Evolutionary conservation across 2,329 filamentous ascomycete species (phyloP), one percentile per base, ranked within the genome.

Genomic region (Diaporthe destruens): DNA sequence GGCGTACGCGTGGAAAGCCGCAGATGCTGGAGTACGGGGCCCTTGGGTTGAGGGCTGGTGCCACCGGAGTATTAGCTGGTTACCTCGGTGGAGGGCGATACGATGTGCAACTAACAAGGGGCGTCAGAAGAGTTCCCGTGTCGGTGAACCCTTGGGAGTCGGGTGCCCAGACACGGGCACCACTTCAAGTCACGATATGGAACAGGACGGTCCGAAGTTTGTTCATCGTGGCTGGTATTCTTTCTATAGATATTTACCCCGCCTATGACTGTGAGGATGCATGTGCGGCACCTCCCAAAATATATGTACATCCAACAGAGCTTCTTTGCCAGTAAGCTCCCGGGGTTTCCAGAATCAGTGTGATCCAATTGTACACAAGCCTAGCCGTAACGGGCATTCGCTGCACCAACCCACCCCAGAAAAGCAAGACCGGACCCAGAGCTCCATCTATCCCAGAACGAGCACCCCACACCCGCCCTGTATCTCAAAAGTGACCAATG

Each of bases 181-280:
- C 44, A 39, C 14, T n/a, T n/a, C 29, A 16, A 39, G 42, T n/a
- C 57, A 61, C 54, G n/a, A 20, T 16, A n/a, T 51, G 47, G n/a
- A 51, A 14, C n/a, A 51, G 3, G 25, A 42, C n/a, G n/a, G 16
- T 47, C 6, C 8, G 29, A 42, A 39, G 6, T 2, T 11, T 18
- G 16, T 71, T 71, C 54, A 42, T 71, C 61, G 55, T 51, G 53
- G 54, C 61, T 71, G 68, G 49, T 29, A 61, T 59, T 59, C 54
- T 53, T 53, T 73, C 68, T 71, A 73, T 70, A 70, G 44, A 71
- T 73, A 71, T 73, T 65, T 71, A 73, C 59, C 29, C 67, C 51
- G 36, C 65, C 72, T 51, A 23, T 29, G 11, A 61, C 53, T 32
- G 23, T 61, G 55, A 57, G n/a, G 47, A 55, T 53, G 47, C 55